Evolutionary conservation across 2,329 filamentous ascomycete genomes (phyloP).

Genomic region (Emergomyces pasteurianus): DNA sequence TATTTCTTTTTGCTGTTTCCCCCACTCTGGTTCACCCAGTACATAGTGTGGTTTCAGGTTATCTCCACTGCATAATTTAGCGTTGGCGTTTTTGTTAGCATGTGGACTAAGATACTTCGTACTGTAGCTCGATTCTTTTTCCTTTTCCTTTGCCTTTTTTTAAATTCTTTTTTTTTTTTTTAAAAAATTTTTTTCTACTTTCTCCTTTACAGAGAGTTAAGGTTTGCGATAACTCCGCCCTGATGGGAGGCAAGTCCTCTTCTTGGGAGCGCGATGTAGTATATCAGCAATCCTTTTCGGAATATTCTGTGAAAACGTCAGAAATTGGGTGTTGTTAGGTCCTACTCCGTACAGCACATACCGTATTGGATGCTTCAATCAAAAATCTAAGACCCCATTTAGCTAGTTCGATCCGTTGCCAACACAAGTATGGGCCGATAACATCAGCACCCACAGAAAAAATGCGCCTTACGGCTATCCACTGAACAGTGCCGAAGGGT

Average conservation of each 20-base stretch:
- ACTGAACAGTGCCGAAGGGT: background rate
- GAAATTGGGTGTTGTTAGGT: too few species aligned
- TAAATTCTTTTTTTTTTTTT: background rate
- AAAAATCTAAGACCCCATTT: background rate
- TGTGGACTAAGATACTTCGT: background rate
- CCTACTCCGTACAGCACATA: background rate
- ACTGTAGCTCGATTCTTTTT: background rate
- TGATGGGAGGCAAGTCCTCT: background rate
- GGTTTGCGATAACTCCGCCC: background rate
- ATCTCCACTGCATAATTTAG: background rate
- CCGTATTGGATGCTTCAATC: background rate
- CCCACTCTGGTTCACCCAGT: background rate
- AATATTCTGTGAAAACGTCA: background rate
- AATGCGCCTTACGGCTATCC: background rate
- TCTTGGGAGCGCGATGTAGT: too few species aligned
- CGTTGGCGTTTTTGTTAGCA: background rate
- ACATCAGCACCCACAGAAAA: background rate
- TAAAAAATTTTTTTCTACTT: too few species aligned
- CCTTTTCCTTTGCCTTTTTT: background rate
- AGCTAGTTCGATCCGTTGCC: background rate
- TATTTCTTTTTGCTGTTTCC: background rate
- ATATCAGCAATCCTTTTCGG: background rate
- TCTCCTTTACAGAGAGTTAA: background rate
- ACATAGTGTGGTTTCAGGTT: constrained; percentile 3
- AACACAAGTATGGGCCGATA: background rate